These are phyloP conservation scores for Parastagonospora avenae DNA, from an alignment of 2,329 filamentous ascomycete species.

Conservation along the genomic window DNA sequence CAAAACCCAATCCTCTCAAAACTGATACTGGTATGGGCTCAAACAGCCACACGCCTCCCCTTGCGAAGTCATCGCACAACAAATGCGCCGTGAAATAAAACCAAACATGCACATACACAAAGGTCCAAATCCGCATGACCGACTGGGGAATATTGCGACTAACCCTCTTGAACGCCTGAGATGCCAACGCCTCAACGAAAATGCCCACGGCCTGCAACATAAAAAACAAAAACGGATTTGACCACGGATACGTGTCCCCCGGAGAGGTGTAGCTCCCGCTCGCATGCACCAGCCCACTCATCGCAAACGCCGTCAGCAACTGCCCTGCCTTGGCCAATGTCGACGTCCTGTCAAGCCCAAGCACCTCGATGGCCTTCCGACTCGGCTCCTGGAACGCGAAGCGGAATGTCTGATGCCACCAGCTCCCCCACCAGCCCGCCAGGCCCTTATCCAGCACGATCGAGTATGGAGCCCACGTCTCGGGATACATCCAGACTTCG, in stretches of 20 bases:
- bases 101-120: conserved; percentile 69
- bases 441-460: conserved; percentile 72
- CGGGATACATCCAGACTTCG: conserved; percentile 66
- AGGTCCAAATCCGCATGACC: conserved; percentile 62
- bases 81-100: conserved; percentile 67
- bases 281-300: conserved; percentile 73
- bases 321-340: conserved; percentile 47
- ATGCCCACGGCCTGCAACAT: conserved; percentile 70
- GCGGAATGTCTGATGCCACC: conserved; percentile 93
- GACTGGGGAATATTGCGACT: conserved; percentile 50
- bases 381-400: conserved; percentile 69
- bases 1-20: conserved; percentile 69
- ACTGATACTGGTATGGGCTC: conserved; percentile 81
- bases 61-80: conserved; percentile 77
- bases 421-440: conserved; percentile 79
- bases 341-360: conserved; percentile 39
- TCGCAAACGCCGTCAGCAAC: conserved; percentile 63
- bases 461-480: conserved; percentile 59
- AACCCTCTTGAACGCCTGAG: conserved; percentile 41
- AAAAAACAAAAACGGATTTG: conserved; percentile 70
- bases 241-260: conserved; percentile 56
- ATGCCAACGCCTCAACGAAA: conserved; percentile 55
- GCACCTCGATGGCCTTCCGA: conserved; percentile 49
- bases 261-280: conserved; percentile 71
- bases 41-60: conserved; percentile 75